These are phyloP conservation scores for Pyrus hybrid DNA, from an alignment of 331 rosid species.

Conservation along the genomic window DNA sequence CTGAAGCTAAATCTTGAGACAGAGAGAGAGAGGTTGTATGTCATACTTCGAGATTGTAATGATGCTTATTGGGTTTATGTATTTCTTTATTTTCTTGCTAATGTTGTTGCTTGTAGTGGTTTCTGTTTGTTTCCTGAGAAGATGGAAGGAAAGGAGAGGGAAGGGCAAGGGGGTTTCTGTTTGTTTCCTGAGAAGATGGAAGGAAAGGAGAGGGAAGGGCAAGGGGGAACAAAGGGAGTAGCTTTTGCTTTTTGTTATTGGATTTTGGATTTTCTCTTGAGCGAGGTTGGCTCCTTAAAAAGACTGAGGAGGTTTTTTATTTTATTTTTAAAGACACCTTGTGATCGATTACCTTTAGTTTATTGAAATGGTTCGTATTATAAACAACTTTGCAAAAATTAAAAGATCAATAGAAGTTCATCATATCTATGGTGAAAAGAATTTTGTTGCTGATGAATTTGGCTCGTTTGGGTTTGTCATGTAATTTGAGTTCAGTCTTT, in stretches of 20 bases:
- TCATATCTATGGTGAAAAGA: no score
- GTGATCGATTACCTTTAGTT: no score
- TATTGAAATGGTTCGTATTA: no score
- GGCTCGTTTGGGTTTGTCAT: no score
- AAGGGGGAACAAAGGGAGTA: not conserved
- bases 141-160: not conserved
- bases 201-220: not conserved
- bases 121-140: not conserved
- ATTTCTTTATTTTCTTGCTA: not conserved
- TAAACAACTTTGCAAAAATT: no score
- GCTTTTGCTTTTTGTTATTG: slow-evolving; percentile 7
- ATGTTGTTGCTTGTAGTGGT: not conserved
- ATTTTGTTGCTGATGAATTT: no score
- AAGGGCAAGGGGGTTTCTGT: not conserved
- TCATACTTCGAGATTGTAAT: not conserved
- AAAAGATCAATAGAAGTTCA: no score
- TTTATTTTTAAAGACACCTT: not conserved
- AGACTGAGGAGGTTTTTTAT: no score
- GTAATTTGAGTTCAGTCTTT: no score
- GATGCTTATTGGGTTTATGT: not conserved
- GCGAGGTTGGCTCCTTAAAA: no score
- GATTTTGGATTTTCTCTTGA: not conserved
- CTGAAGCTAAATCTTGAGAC: not conserved
- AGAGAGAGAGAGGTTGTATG: not conserved
- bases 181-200: not conserved